These are phyloP conservation scores for Solanum corneliomulleri DNA, from an alignment of 257 asterid genomes.

Conservation along the genomic window DNA sequence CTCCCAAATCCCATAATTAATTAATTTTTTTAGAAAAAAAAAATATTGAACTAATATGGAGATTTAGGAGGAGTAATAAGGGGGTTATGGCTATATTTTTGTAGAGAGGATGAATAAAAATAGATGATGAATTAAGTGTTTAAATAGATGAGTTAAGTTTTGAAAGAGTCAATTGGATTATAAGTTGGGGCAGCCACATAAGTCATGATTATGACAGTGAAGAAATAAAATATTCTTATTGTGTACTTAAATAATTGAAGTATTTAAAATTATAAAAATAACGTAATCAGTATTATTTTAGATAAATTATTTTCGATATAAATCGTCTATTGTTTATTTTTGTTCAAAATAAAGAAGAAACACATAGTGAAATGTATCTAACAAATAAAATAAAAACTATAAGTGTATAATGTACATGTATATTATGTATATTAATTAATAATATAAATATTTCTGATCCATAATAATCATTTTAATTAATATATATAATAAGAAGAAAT, in stretches of 20 bases:
- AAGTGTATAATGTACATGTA: not conserved
- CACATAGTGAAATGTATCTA: not conserved
- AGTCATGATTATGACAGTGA: not conserved
- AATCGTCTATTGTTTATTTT: too few species aligned
- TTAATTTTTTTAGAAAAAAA: not conserved
- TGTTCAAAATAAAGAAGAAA: not conserved
- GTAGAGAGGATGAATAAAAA: not conserved
- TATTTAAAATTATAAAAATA: not conserved
- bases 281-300: not conserved
- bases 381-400: not conserved
- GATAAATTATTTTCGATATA: too few species aligned
- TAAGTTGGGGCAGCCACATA: not conserved
- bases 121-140: not conserved
- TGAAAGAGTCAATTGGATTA: not conserved
- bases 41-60: not conserved
- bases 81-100: not conserved
- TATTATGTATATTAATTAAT: not conserved
- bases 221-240: not conserved
- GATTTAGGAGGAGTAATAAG: not conserved
- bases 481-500: not conserved
- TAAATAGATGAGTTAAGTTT: not conserved
- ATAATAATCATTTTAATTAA: not conserved
- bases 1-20: not conserved
- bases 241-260: not conserved
- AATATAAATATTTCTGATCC: not conserved